Conservation (phyloP, 441 rosid species). For the Aquilaria agallochum region DNA sequence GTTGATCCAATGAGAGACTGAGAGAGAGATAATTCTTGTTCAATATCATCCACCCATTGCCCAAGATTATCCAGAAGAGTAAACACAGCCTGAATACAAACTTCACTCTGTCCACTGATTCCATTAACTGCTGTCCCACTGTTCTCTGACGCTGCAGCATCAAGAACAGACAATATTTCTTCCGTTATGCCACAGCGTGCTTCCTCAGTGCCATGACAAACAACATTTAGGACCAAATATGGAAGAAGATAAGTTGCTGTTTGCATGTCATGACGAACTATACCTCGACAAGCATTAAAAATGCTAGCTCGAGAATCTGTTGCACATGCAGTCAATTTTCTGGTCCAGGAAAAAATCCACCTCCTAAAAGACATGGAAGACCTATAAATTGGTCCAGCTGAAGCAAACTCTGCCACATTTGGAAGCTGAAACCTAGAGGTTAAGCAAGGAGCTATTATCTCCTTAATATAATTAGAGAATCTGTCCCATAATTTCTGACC, state of each 20-base stretch:
- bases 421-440: slow-evolving; percentile 99
- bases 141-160: slow-evolving; percentile 84
- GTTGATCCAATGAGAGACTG: slow-evolving; percentile 53
- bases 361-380: slow-evolving; percentile 98
- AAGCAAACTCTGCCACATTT: slow-evolving; percentile 69
- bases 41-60: slow-evolving; percentile 97
- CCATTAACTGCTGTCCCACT: slow-evolving; percentile 61
- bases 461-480: slow-evolving; percentile 93
- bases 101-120: slow-evolving; percentile 77
- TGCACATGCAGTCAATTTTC: slow-evolving; percentile 84
- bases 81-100: slow-evolving; percentile 96
- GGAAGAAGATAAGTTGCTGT: slow-evolving; percentile 91
- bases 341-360: slow-evolving; percentile 94
- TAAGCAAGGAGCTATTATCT: slow-evolving; percentile 96
- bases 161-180: slow-evolving; percentile 88
- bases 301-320: slow-evolving; percentile 89
- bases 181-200: slow-evolving; percentile 85
- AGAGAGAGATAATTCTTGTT: slow-evolving; percentile 88
- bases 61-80: slow-evolving; percentile 99
- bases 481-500: slow-evolving; percentile 96
- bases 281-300: slow-evolving; percentile 94
- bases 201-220: slow-evolving; percentile 90
- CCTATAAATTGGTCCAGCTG: slow-evolving; percentile 77
- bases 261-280: slow-evolving; percentile 98
- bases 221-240: slow-evolving; percentile 86